Evolutionary conservation across 1,139 yeast species (phyloP).

Genomic region (Pichia sp.): DNA sequence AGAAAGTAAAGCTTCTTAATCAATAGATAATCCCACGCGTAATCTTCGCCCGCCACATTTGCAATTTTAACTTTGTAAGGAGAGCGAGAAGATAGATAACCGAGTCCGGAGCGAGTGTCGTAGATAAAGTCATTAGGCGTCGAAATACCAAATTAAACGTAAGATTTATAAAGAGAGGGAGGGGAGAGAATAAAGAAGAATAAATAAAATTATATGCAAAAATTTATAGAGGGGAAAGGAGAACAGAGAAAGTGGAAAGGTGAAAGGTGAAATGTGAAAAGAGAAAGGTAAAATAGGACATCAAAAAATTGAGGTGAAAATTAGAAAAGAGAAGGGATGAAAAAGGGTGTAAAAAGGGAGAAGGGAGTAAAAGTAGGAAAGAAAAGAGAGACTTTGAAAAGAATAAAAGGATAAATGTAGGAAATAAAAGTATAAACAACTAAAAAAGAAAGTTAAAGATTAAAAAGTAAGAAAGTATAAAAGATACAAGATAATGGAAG

Average conservation of each 20-base stretch:
- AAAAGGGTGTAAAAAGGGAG: slow-evolving; percentile 15
- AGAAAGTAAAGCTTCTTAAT: too few relatives aligned
- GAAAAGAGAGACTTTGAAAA: slow-evolving; percentile 14
- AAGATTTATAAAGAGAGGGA: not conserved
- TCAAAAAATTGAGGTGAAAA: slow-evolving; percentile 3
- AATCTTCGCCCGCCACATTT: not conserved
- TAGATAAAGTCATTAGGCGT: not conserved
- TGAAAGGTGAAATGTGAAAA: not conserved
- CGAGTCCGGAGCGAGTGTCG: not conserved
- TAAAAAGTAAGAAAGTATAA: not conserved
- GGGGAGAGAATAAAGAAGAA: slow-evolving; percentile 1
- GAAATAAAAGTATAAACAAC: not conserved
- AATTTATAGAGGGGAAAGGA: not conserved
- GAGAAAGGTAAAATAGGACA: slow-evolving; percentile 11
- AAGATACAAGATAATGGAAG: not conserved
- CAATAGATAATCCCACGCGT: not conserved
- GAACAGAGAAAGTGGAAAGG: not conserved
- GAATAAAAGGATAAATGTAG: slow-evolving; percentile 3
- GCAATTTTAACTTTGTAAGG: too few relatives aligned
- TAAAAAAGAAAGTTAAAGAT: not conserved
- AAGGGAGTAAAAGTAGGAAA: slow-evolving; percentile 5
- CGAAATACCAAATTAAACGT: not conserved
- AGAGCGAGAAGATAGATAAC: not conserved
- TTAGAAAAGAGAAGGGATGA: slow-evolving; percentile 13
- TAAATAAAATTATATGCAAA: slow-evolving; percentile 1